Evolutionary conservation across 1,284 basidiomycete species (phyloP).

Genomic region (Austropuccinia psidii): DNA sequence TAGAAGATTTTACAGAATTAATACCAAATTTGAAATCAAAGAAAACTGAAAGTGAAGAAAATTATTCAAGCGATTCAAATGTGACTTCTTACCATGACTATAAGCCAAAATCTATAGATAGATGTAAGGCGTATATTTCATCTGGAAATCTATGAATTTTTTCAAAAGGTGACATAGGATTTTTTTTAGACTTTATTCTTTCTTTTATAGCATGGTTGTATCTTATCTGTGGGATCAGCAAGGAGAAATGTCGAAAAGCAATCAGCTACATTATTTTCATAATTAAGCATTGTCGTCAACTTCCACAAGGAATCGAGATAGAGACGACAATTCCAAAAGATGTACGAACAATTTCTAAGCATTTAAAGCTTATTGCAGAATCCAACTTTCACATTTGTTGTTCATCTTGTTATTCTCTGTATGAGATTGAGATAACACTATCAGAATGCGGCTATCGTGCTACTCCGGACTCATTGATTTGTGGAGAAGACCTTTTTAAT

Average conservation of each 20-base stretch:
- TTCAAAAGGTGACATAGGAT: neutral
- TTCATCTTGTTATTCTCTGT: no score
- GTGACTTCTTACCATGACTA: neutral
- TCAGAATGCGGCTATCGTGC: neutral
- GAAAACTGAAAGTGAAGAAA: no score
- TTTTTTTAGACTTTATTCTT: neutral
- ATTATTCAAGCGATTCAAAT: no score
- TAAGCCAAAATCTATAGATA: no score
- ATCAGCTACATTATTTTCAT: neutral
- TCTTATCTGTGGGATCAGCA: constrained; percentile 5
- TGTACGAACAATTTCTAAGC: neutral
- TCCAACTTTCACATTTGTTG: no score
- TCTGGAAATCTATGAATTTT: no score
- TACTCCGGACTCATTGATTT: no score
- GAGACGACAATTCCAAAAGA: constrained; percentile 4
- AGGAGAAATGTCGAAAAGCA: neutral
- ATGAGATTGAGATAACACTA: neutral
- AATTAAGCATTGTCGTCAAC: neutral
- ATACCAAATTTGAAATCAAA: no score
- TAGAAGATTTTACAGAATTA: neutral
- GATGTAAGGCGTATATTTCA: no score
- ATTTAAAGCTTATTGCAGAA: neutral
- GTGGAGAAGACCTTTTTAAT: no score
- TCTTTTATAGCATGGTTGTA: constrained; percentile 13
- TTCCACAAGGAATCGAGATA: neutral